A percentile compares a stretch with the other conserved stretches of the same genome.
These are phyloP conservation scores for Pseudopithomyces maydicus DNA, from an alignment of 2,329 filamentous ascomycete genomes.

Conservation along the genomic window DNA sequence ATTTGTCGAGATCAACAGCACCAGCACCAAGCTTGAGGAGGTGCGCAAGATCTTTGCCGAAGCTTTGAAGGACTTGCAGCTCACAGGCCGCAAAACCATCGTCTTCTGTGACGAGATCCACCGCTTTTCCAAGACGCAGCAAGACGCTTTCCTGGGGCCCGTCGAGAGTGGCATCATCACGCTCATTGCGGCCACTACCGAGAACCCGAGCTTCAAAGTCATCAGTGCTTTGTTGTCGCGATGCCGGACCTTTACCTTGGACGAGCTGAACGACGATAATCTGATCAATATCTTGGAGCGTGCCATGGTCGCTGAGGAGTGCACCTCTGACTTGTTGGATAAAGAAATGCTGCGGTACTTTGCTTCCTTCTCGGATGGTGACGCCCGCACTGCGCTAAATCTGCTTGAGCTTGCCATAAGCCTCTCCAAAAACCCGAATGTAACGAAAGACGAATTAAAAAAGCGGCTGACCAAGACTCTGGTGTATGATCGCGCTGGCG, in stretches of 20 bases:
- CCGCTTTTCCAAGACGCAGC: constrained; percentile 86
- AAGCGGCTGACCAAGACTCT: constrained; percentile 84
- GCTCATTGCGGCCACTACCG: constrained; percentile 92
- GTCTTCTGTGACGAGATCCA: constrained; percentile 98
- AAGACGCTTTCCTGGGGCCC: constrained; percentile 91
- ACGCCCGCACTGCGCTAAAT: constrained; percentile 91
- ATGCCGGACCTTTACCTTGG: constrained; percentile 87
- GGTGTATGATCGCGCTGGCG: constrained; percentile 91
- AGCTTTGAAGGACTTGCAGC: constrained; percentile 75
- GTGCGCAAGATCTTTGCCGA: constrained; percentile 92
- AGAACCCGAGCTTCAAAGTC: constrained; percentile 95
- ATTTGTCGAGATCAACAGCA: constrained; percentile 96
- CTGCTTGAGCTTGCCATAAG: constrained; percentile 88
- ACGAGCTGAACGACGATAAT: constrained; percentile 74
- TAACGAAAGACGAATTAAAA: constrained; percentile 80
- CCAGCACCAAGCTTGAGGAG: constrained; percentile 83
- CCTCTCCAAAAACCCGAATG: constrained; percentile 66
- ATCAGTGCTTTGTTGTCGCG: constrained; percentile 85
- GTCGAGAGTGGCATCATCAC: constrained; percentile 91
- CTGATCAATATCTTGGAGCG: constrained; percentile 74
- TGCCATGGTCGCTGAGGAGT: constrained; percentile 68
- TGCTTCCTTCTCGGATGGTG: constrained; percentile 85
- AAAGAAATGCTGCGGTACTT: constrained; percentile 80
- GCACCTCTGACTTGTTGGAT: constrained; percentile 68
- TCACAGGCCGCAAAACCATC: constrained; percentile 90